Evolutionary conservation across 1,284 basidiomycete species (phyloP).

Genomic region (Rhodotorula sp.): DNA sequence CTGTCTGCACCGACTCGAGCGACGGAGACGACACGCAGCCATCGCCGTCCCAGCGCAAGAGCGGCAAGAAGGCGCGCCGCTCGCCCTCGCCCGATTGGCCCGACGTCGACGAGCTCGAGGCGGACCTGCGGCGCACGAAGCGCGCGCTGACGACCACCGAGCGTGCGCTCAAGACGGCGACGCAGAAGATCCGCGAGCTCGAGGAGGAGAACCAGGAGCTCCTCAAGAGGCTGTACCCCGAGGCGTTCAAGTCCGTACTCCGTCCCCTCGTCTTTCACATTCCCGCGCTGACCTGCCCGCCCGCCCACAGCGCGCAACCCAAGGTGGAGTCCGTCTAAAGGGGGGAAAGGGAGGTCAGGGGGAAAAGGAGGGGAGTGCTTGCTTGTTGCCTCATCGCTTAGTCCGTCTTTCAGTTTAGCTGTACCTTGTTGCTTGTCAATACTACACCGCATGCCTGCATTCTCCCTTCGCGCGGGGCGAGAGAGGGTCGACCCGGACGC

Average conservation of each 20-base stretch:
- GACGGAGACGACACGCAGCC: not conserved
- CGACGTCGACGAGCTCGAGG: constrained; percentile 3
- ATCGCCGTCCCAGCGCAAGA: not conserved
- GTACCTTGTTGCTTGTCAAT: constrained; percentile 6
- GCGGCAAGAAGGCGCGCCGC: not conserved
- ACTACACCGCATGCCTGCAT: not conserved
- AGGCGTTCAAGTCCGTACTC: not conserved
- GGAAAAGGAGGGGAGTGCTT: not conserved
- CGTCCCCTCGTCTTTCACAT: not conserved
- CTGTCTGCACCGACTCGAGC: not conserved
- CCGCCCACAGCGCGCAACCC: not conserved
- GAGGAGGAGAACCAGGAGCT: not conserved
- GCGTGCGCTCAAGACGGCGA: not conserved
- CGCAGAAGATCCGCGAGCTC: not conserved
- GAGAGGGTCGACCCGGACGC: not conserved
- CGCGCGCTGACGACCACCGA: not conserved
- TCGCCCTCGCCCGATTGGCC: constrained; percentile 5
- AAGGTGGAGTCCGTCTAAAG: not conserved
- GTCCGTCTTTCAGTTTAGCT: too few relatives aligned
- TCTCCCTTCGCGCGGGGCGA: not conserved
- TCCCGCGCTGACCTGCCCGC: not conserved
- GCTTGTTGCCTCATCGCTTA: not conserved
- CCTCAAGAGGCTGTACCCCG: not conserved
- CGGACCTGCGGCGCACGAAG: not conserved
- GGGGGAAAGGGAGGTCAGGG: too few relatives aligned